A percentile compares a stretch with the other conserved stretches of the same genome.
These are phyloP conservation scores for Suillus variegatus DNA, from an alignment of 768 basidiomycete species.

Conservation along the genomic window DNA sequence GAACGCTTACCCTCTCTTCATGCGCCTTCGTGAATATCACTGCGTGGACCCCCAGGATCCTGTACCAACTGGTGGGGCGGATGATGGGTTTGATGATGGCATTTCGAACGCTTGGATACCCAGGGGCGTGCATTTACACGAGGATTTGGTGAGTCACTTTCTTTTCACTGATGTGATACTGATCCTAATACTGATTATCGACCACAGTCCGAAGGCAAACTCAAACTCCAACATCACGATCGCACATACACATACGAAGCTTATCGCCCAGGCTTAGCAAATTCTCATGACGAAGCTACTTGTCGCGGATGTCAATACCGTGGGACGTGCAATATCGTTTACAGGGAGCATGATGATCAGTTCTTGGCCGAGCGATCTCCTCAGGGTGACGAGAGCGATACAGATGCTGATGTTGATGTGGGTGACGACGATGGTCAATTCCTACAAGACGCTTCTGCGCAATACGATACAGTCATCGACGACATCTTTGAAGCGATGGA, in stretches of 20 bases:
- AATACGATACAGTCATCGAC: background rate
- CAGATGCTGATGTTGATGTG: background rate
- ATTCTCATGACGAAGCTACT: conserved; percentile 43
- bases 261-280: conserved; percentile 37
- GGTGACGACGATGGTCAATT: conserved; percentile 24
- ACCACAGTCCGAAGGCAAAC: conserved; percentile 1
- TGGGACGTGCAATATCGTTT: conserved; percentile 29
- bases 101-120: conserved; percentile 46
- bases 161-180: background rate
- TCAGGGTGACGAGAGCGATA: background rate
- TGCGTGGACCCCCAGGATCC: conserved; percentile 44
- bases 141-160: conserved; percentile 22
- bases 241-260: conserved; percentile 40
- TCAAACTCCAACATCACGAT: conserved; percentile 8
- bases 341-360: conserved; percentile 12
- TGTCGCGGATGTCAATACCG: conserved; percentile 36
- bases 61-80: conserved; percentile 20
- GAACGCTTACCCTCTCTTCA: conserved; percentile 52
- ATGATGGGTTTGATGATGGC: conserved; percentile 34
- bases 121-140: conserved; percentile 16
- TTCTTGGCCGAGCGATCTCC: background rate
- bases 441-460: conserved; percentile 15
- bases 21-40: conserved; percentile 59
- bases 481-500: conserved; percentile 8
- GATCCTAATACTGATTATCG: background rate